Conservation (phyloP, 2,329 filamentous ascomycete species). For the Phoma sp. region DNA sequence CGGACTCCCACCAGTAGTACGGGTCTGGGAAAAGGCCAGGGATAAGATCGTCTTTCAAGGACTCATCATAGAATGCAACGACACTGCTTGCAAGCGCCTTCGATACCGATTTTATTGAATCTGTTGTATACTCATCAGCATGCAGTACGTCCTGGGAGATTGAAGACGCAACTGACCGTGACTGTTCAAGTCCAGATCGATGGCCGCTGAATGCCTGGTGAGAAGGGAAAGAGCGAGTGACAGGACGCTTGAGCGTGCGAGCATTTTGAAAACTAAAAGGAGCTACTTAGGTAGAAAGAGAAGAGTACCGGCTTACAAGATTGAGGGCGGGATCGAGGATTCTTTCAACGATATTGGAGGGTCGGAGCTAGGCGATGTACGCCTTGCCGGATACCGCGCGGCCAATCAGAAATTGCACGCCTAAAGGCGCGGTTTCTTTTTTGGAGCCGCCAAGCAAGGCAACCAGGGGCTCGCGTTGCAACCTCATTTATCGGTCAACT, state of each 20-base stretch:
- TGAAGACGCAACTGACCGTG: constrained; percentile 15
- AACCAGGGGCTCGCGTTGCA: constrained; percentile 8
- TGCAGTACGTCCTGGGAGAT: neutral
- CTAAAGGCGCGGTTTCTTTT: constrained; percentile 2
- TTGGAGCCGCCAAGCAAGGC: constrained; percentile 3
- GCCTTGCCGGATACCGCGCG: neutral
- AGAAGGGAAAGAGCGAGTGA: constrained; percentile 30
- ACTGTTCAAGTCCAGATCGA: constrained; percentile 33
- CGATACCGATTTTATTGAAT: constrained; percentile 34
- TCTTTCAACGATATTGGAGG: neutral
- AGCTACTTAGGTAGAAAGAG: neutral
- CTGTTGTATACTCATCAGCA: constrained; percentile 16
- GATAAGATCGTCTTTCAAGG: constrained; percentile 4
- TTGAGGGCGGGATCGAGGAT: neutral
- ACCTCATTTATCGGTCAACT: neutral
- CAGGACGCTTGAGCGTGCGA: constrained; percentile 18
- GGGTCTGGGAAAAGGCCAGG: constrained; percentile 30
- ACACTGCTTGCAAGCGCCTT: constrained; percentile 32
- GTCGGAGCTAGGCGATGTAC: neutral
- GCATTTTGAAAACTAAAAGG: constrained; percentile 22
- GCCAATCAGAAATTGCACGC: constrained; percentile 17
- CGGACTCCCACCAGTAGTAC: constrained; percentile 37
- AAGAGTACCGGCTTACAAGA: too few relatives aligned
- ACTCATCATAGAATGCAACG: constrained; percentile 29
- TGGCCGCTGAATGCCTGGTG: constrained; percentile 9